phyloP scores from a whole-genome alignment of 345 rosid species.

The Toxicodendron radicans region DNA sequence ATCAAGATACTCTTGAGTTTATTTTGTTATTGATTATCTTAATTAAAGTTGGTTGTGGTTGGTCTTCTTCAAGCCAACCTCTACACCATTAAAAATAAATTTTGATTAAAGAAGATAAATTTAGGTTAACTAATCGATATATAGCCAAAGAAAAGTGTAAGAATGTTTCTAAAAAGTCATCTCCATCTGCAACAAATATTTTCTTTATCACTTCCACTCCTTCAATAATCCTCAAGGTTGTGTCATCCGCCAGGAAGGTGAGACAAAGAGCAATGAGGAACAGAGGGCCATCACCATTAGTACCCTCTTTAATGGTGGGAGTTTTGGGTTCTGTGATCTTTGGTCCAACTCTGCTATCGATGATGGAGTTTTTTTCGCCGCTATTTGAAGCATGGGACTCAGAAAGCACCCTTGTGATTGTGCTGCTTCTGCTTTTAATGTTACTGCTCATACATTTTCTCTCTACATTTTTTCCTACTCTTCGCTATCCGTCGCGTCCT shows the following conservation, averaged over 20 bases:
- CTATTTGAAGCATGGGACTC: constrained; percentile 17
- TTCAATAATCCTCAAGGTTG: neutral
- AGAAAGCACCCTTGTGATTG: constrained; percentile 7
- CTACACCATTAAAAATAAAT: neutral
- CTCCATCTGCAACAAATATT: constrained; percentile 15
- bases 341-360: constrained; percentile 25
- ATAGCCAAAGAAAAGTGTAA: neutral
- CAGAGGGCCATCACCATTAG: constrained; percentile 51
- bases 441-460: constrained; percentile 28
- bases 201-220: neutral
- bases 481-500: neutral
- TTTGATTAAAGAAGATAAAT: neutral
- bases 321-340: constrained; percentile 32
- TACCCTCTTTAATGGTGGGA: constrained; percentile 46
- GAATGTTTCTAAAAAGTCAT: neutral
- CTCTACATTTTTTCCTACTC: constrained; percentile 19
- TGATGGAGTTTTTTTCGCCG: constrained; percentile 17
- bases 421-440: constrained; percentile 22
- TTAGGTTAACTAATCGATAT: constrained; percentile 22
- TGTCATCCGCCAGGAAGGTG: neutral
- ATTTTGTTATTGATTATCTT: neutral
- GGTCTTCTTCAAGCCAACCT: constrained; percentile 9
- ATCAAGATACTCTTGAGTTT: neutral
- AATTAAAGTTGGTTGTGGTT: neutral
- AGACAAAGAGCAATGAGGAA: constrained; percentile 18